Percentiles rank a stretch among this genome's conserved stretches.
These are phyloP conservation scores for Pseudogymnoascus sp. DNA, from an alignment of 2,329 filamentous ascomycete genomes.

Conservation along the genomic window DNA sequence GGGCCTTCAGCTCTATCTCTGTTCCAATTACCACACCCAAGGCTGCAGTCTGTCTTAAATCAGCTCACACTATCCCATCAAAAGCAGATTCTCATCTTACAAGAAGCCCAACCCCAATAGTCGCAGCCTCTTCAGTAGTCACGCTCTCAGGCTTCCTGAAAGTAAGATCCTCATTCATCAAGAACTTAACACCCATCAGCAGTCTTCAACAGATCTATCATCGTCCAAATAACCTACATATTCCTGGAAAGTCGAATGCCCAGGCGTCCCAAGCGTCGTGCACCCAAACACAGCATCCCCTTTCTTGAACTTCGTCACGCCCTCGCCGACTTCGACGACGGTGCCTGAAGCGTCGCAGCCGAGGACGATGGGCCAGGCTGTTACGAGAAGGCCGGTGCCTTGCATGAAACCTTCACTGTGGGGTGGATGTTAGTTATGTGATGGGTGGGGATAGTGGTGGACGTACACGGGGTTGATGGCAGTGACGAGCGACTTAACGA, in stretches of 20 bases:
- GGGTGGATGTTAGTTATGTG: conserved; percentile 11
- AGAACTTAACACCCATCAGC: conserved; percentile 19
- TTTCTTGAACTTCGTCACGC: conserved; percentile 25
- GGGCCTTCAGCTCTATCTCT: conserved; percentile 18
- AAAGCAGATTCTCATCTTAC: conserved; percentile 17
- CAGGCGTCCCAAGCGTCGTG: conserved; percentile 28
- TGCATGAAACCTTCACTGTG: conserved; percentile 29
- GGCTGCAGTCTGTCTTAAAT: conserved; percentile 26
- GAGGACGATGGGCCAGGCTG: conserved; percentile 30
- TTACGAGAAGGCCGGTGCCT: conserved; percentile 27
- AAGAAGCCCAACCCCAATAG: conserved; percentile 30
- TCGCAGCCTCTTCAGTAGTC: conserved; percentile 26
- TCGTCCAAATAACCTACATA: conserved; percentile 12
- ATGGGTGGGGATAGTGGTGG: background rate
- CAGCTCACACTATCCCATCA: background rate
- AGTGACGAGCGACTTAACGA: conserved; percentile 31
- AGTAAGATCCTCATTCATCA: conserved; percentile 30
- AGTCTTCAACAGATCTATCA: background rate
- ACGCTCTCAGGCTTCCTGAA: conserved; percentile 26
- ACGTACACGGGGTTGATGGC: conserved; percentile 32
- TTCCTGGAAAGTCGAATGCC: conserved; percentile 32
- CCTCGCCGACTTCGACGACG: conserved; percentile 26
- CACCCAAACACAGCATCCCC: conserved; percentile 32
- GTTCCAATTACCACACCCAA: conserved; percentile 27
- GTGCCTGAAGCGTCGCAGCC: conserved; percentile 31